phyloP scores from a whole-genome alignment of 495 filamentous ascomycete genomes.

The Xanthoparmelia taractica region DNA sequence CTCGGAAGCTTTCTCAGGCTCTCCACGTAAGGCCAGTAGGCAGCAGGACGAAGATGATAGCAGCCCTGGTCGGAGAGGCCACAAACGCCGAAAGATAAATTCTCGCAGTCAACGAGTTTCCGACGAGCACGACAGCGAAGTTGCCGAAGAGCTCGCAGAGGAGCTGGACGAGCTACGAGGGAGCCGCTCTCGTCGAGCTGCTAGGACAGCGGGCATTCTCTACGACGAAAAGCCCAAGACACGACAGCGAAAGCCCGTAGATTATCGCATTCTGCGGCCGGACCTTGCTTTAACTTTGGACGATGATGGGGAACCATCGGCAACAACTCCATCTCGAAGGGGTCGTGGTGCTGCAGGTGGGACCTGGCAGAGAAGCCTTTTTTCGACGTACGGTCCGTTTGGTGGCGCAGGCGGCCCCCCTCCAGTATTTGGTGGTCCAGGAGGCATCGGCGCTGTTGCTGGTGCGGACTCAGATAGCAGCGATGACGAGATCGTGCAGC shows the following conservation, averaged over 20 bases:
- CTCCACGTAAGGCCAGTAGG: slow-evolving; percentile 39
- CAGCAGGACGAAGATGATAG: slow-evolving; percentile 44
- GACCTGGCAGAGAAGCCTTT: slow-evolving; percentile 65
- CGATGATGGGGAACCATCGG: slow-evolving; percentile 60
- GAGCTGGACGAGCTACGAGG: slow-evolving; percentile 63
- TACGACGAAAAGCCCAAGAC: slow-evolving; percentile 48
- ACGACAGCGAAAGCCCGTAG: slow-evolving; percentile 51
- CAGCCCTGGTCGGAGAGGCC: slow-evolving; percentile 42
- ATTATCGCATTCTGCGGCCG: slow-evolving; percentile 70
- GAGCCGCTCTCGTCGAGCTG: slow-evolving; percentile 44
- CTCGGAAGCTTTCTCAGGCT: slow-evolving; percentile 39
- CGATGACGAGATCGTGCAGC: slow-evolving; percentile 71
- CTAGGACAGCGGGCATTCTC: slow-evolving; percentile 45
- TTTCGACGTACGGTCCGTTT: slow-evolving; percentile 84
- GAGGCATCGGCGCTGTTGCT: slow-evolving; percentile 63
- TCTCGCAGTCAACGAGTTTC: slow-evolving; percentile 50
- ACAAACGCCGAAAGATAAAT: slow-evolving; percentile 42
- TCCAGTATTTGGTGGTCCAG: slow-evolving; percentile 70
- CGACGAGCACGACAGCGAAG: slow-evolving; percentile 36
- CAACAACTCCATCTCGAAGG: slow-evolving; percentile 61
- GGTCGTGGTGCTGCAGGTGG: slow-evolving; percentile 45
- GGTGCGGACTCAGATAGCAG: slow-evolving; percentile 92
- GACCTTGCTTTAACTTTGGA: slow-evolving; percentile 58
- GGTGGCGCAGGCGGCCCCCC: slow-evolving; percentile 68
- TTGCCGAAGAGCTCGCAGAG: slow-evolving; percentile 70